phyloP scores from a whole-genome alignment of 2,329 filamentous ascomycete species.

The Coniella lustricola region DNA sequence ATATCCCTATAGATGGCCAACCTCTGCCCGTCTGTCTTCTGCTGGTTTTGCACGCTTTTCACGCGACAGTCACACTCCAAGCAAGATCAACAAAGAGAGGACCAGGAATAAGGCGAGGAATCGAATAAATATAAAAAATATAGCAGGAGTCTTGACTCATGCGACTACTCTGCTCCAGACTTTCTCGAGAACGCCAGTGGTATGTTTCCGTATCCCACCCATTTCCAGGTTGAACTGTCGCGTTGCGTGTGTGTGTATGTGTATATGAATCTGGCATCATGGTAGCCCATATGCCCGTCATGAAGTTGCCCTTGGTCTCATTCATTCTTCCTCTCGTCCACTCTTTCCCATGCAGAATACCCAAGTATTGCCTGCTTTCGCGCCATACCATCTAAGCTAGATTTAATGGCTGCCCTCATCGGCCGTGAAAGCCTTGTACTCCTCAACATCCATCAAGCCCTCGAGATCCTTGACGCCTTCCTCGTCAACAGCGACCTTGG shows the following conservation, averaged over 20 bases:
- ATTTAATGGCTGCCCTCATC: slow-evolving; percentile 33
- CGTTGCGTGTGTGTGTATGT: no score
- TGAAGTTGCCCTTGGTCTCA: neutral
- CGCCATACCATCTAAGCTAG: no score
- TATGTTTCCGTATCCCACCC: slow-evolving; percentile 3
- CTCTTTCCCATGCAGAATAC: no score
- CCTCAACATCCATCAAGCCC: slow-evolving; percentile 65
- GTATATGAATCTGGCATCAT: slow-evolving; percentile 3
- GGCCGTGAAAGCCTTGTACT: slow-evolving; percentile 69
- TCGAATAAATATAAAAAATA: slow-evolving; percentile 9
- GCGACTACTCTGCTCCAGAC: slow-evolving; percentile 1
- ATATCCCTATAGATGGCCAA: no score
- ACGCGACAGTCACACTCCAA: no score
- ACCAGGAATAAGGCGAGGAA: slow-evolving; percentile 2
- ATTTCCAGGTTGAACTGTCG: slow-evolving; percentile 26
- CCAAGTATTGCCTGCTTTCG: no score
- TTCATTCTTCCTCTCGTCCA: neutral
- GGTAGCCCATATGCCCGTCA: neutral
- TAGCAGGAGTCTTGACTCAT: neutral
- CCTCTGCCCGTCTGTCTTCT: no score
- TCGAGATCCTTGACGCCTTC: slow-evolving; percentile 61
- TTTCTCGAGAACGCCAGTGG: slow-evolving; percentile 9
- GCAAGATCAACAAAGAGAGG: neutral
- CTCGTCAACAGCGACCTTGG: slow-evolving; percentile 72
- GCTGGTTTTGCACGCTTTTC: no score